These are phyloP conservation scores for Debaryomyces nepalensis DNA, from an alignment of 1,139 yeast species.

Conservation along the genomic window DNA sequence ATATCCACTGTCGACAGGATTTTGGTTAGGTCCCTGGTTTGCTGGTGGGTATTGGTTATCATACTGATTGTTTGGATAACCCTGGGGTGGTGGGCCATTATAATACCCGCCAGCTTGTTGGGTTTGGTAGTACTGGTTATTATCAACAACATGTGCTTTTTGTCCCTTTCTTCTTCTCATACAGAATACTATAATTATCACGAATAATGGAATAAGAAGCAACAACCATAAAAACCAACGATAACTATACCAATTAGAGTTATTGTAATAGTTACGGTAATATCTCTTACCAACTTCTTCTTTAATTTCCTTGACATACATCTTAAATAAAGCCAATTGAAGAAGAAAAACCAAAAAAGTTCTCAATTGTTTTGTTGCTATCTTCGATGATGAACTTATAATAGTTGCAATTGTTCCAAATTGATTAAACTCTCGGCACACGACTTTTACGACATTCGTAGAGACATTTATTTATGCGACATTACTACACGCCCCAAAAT, in stretches of 20 bases:
- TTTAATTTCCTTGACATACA: constrained; percentile 12
- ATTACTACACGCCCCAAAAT: background rate
- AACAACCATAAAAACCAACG: constrained; percentile 23
- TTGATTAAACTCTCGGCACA: background rate
- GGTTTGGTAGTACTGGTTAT: constrained; percentile 22
- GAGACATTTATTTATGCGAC: constrained; percentile 7
- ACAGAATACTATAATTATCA: constrained; percentile 16
- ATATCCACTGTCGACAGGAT: constrained; percentile 9
- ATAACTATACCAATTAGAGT: constrained; percentile 15
- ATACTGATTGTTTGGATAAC: constrained; percentile 13
- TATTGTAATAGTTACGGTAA: constrained; percentile 11
- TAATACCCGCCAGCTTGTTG: constrained; percentile 22
- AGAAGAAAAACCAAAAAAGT: background rate
- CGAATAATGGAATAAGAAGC: constrained; percentile 18
- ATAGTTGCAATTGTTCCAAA: constrained; percentile 1
- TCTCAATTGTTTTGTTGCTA: background rate
- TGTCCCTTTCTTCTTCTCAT: constrained; percentile 17
- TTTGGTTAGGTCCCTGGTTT: constrained; percentile 11
- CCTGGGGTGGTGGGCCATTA: constrained; percentile 8
- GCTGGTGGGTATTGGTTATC: constrained; percentile 10
- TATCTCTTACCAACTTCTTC: constrained; percentile 16
- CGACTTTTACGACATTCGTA: constrained; percentile 2
- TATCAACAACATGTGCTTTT: constrained; percentile 14
- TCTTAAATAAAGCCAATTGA: background rate
- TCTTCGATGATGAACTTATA: background rate